phyloP scores from a whole-genome alignment of 768 basidiomycete species.

The Peribolospora kevripleyi region DNA sequence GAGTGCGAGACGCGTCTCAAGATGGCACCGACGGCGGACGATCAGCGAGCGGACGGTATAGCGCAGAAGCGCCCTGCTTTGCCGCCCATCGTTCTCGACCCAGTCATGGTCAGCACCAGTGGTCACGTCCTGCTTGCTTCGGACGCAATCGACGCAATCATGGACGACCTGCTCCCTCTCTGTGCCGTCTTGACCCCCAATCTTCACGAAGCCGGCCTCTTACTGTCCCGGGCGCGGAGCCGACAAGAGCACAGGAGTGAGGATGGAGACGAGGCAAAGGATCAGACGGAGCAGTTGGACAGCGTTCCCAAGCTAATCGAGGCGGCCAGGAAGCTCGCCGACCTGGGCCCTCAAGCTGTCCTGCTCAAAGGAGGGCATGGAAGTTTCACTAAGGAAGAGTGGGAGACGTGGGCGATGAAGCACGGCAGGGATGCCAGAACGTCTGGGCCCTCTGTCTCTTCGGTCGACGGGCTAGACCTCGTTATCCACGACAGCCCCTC shows the following conservation, averaged over 20 bases:
- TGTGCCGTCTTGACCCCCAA: conserved; percentile 62
- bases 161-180: conserved; percentile 42
- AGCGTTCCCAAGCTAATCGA: conserved; percentile 36
- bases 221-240: conserved; percentile 25
- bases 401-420: conserved; percentile 13
- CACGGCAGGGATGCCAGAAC: conserved; percentile 11
- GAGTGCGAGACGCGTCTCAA: conserved; percentile 16
- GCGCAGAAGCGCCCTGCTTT: background rate
- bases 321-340: conserved; percentile 30
- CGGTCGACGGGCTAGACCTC: too few relatives aligned
- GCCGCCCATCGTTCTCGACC: conserved; percentile 45
- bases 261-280: conserved; percentile 7
- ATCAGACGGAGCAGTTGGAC: conserved; percentile 18
- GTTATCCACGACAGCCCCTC: too few relatives aligned
- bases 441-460: conserved; percentile 4
- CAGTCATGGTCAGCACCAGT: conserved; percentile 75
- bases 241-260: conserved; percentile 1
- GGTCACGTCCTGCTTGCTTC: conserved; percentile 51
- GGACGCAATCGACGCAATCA: conserved; percentile 37
- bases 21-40: conserved; percentile 13
- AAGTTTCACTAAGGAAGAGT: conserved; percentile 16
- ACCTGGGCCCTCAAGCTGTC: conserved; percentile 31
- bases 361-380: conserved; percentile 74
- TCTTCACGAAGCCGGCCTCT: conserved; percentile 46
- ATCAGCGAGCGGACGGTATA: too few relatives aligned